Base-by-base conservation (phyloP, 1,284 basidiomycete genomes). In the Naganishia sp. region DNA sequence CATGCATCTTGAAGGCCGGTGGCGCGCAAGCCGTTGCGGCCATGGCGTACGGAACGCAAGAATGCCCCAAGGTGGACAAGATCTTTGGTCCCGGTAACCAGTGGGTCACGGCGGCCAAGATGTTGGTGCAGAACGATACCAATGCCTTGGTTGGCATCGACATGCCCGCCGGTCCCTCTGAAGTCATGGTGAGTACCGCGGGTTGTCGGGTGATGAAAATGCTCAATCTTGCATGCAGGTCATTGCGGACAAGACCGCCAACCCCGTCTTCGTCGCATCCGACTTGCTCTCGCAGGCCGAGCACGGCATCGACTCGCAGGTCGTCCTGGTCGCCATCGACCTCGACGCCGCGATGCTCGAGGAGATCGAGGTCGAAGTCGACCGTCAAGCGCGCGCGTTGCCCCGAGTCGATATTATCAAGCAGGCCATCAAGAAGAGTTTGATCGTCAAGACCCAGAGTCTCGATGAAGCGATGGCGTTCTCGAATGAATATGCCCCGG, bases 21-120 rank as follows among this genome's bases (percentile, higher is more conserved):
- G 96, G 96, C 41, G 96, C 92, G 3, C 96, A 99, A 77, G 96
- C 96, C 1, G 87, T 99, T n/a, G 92, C 93, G 17, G 95, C 94
- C 0, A 84, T 99, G 81, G 96, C 96, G 1, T 99, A 98, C 78
- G 96, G 96, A 17, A 99, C 96, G 5, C 84, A 89, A 75, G 89
- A 88, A 2, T 93, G 95, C 9, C 93, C 94, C n/a, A 99, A 99
- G 81, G 96, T 99, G 18, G 96, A 99, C 84, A 99, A 97, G 82
- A 95, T 99, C 72, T 96, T 97, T 74, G 96, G 96, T 21, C 96
- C 96, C 3, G 96, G 96, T 28, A 99, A 99, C 78, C 96, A 99
- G 79, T 99, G 95, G 90, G 96, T 99, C 31, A 99, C 95, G 0
- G 96, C 96, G 0, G 95, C 95, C 66, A 99, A 99, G 83, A 97